phyloP scores from a whole-genome alignment of 306 rosid genomes.

The Herpetospermum pedunculosum region DNA sequence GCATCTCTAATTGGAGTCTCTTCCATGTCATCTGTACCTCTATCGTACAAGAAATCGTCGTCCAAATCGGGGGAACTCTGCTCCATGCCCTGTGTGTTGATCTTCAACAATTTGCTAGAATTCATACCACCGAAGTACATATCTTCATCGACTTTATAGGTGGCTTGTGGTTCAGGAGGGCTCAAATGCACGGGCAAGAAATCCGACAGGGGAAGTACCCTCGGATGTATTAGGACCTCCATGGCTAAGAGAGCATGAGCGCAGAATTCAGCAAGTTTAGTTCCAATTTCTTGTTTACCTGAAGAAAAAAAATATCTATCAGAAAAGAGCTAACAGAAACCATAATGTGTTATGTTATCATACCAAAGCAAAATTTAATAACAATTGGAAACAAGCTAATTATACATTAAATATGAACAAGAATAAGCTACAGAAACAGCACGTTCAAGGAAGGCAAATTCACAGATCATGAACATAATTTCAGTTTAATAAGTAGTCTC shows the following conservation, averaged over 20 bases:
- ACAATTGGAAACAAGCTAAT: neutral
- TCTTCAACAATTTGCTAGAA: conserved; percentile 14
- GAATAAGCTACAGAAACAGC: neutral
- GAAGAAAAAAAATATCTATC: conserved; percentile 16
- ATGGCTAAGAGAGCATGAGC: conserved; percentile 67
- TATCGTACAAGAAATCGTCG: conserved; percentile 24
- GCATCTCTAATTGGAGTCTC: conserved; percentile 18
- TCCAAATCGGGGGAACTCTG: conserved; percentile 20
- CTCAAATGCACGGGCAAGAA: conserved; percentile 12
- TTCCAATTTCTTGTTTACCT: conserved; percentile 65
- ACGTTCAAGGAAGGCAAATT: neutral
- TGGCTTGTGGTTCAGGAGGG: conserved; percentile 19
- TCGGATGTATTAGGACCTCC: conserved; percentile 89
- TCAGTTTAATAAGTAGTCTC: neutral
- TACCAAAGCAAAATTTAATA: neutral
- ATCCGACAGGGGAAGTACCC: conserved; percentile 53
- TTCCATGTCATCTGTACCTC: conserved; percentile 31
- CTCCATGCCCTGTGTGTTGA: conserved; percentile 21
- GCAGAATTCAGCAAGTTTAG: conserved; percentile 70
- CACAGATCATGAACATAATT: neutral
- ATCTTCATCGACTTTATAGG: conserved; percentile 18
- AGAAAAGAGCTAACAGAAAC: neutral
- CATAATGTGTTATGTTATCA: neutral
- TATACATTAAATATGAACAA: neutral
- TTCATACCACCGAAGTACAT: conserved; percentile 14